A percentile compares a stretch with the other conserved stretches of the same genome.
These are phyloP conservation scores for Aspergillus candidus DNA, from an alignment of 2,329 filamentous ascomycete species.

Conservation along the genomic window DNA sequence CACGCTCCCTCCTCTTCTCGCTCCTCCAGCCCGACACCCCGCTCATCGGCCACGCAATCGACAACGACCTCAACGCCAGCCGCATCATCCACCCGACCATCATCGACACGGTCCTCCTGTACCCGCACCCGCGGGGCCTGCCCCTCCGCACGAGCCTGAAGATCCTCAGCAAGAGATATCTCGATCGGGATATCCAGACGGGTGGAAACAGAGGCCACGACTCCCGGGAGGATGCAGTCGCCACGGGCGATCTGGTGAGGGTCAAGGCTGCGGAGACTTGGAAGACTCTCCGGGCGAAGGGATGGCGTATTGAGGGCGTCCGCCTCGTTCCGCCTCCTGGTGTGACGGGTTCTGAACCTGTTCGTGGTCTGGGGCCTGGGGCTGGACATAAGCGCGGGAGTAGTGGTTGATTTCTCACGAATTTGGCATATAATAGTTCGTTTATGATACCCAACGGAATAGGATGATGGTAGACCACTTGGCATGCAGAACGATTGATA, in stretches of 20 bases:
- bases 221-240: conserved; percentile 82
- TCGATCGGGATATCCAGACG: conserved; percentile 73
- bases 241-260: conserved; percentile 79
- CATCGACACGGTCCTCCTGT: conserved; percentile 80
- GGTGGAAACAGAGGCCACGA: conserved; percentile 68
- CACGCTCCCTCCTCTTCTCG: conserved; percentile 70
- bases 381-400: conserved; percentile 24
- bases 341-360: conserved; percentile 3
- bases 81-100: conserved; percentile 79
- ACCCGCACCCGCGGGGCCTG: conserved; percentile 68
- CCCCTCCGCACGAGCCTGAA: conserved; percentile 76
- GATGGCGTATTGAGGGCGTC: conserved; percentile 59
- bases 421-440: not conserved
- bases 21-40: conserved; percentile 71
- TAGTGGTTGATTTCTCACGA: not conserved
- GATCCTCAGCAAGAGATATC: conserved; percentile 60
- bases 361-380: conserved; percentile 14
- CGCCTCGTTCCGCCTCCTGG: conserved; percentile 29
- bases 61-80: conserved; percentile 86
- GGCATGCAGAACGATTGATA: too few species aligned
- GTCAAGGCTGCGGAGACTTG: conserved; percentile 65
- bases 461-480: conserved; percentile 4
- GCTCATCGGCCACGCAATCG: conserved; percentile 85
- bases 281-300: conserved; percentile 58
- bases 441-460: conserved; percentile 12